Base-by-base conservation (phyloP, 306 rosid species). In the Lathyrus tuberosus region DNA sequence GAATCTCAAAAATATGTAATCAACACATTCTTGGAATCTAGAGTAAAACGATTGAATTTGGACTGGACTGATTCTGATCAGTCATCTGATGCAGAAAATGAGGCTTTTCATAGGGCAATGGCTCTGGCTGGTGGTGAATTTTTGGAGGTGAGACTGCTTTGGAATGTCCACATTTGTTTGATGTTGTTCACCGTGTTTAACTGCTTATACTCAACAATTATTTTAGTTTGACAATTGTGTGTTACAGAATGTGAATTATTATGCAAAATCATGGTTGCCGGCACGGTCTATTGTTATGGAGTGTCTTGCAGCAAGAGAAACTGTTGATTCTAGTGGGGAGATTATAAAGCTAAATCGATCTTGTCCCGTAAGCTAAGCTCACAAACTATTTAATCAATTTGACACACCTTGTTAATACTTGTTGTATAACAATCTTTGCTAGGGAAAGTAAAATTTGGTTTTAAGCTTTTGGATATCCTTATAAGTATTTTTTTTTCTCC, bases 331-430 rank as follows among this genome's bases (percentile, higher is more conserved):
- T 28, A 79, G 88, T 53, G 86, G 86, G 60, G 85, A 81, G 70
- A 86, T 86, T 28, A 61, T 86, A 24, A 79, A 76, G 76, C 73
- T 86, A 28, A 79, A 24, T 20, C 83, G 12, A 44, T 71, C 82
- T 71, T 86, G 88, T 67, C 86, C 88, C 16, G 91, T 86, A 81
- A 83, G 91, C 51, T 86, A 81, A 83, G 91, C 62, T 17, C 31
- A 59, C 71, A 15, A 20, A 12, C 43, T 17, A 22, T 66, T 46
- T 61, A 17, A 44, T 65, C 62, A 38, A 30, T 66, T 15, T 69
- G 35, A 18, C 11, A 0, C 51, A 20, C 9, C 6, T 49, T 52
- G 35, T 35, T 18, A 17, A 7, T 40, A 31, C 4, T 17, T 20
- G 24, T 33, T 58, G 15, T 33, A 49, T 22, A 76, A 54, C n/a